phyloP scores from a whole-genome alignment of 1,284 basidiomycete genomes.

The Ganoderma sp. region DNA sequence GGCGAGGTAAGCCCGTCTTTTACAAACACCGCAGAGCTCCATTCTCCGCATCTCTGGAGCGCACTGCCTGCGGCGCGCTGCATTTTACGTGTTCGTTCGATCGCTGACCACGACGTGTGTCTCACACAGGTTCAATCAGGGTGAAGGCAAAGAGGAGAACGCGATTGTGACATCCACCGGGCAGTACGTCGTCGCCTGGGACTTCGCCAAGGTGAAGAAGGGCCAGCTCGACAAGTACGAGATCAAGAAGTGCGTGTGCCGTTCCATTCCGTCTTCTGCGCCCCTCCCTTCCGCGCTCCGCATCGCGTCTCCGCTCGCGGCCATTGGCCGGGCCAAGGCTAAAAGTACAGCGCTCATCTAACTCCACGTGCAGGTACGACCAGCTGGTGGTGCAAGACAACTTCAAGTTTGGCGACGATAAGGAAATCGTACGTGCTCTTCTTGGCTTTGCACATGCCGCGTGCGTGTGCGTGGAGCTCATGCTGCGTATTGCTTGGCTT shows the following conservation, averaged over 20 bases:
- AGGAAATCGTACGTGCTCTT: constrained; percentile 77
- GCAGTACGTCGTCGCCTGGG: constrained; percentile 95
- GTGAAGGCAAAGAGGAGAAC: constrained; percentile 86
- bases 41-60: not conserved
- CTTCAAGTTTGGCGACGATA: constrained; percentile 95
- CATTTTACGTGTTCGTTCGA: constrained; percentile 8
- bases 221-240: constrained; percentile 92
- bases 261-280: not conserved
- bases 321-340: constrained; percentile 20
- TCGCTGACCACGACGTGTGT: not conserved
- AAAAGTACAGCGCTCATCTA: constrained; percentile 9
- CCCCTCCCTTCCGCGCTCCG: constrained; percentile 19
- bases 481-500: not conserved
- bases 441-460: constrained; percentile 4
- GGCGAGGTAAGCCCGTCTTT: constrained; percentile 65
- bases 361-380: constrained; percentile 65
- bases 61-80: not conserved
- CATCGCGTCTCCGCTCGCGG: constrained; percentile 1
- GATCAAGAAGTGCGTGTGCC: constrained; percentile 76
- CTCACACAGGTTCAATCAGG: constrained; percentile 86
- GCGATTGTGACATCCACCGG: constrained; percentile 97
- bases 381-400: constrained; percentile 95
- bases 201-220: constrained; percentile 94
- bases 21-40: not conserved
- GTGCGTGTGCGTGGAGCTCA: not conserved